Conservation (phyloP, 805 yeast genomes). For the Kodamaea hsintzibuensis region DNA sequence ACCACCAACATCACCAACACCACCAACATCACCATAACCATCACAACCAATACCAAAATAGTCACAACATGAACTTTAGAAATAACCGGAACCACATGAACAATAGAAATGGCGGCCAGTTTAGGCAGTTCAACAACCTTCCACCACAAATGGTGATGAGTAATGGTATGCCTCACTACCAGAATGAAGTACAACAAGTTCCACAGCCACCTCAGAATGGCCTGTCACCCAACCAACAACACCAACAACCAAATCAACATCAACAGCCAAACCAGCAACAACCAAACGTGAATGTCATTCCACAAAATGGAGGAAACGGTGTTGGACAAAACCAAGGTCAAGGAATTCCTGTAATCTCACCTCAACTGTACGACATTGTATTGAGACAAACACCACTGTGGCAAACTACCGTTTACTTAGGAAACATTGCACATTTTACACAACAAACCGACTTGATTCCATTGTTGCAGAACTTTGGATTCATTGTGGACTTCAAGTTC, state of each 20-base stretch:
- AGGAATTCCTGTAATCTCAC: conserved; percentile 37
- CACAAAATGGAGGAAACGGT: conserved; percentile 2
- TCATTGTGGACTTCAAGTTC: conserved; percentile 75
- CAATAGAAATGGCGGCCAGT: conserved; percentile 10
- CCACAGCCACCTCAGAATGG: conserved; percentile 3
- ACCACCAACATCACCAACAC: neutral
- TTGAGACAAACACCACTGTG: conserved; percentile 77
- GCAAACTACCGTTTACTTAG: conserved; percentile 85
- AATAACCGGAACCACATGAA: conserved; percentile 3
- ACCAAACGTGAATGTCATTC: neutral
- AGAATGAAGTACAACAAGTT: conserved; percentile 6
- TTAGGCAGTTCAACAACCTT: conserved; percentile 17
- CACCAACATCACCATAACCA: neutral
- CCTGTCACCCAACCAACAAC: conserved; percentile 3
- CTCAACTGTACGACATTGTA: conserved; percentile 68
- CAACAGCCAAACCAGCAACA: conserved; percentile 7
- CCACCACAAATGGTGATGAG: neutral
- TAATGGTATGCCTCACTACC: conserved; percentile 12
- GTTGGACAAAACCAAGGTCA: conserved; percentile 6
- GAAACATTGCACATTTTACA: conserved; percentile 78
- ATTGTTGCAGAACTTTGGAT: conserved; percentile 76
- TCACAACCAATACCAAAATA: neutral
- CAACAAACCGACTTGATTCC: conserved; percentile 74
- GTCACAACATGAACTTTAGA: conserved; percentile 2
- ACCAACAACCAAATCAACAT: conserved; percentile 8